Evolutionary conservation across 2,329 filamentous ascomycete species (phyloP), one percentile per base, ranked within the genome.

Genomic region (Fusarium temperatum): DNA sequence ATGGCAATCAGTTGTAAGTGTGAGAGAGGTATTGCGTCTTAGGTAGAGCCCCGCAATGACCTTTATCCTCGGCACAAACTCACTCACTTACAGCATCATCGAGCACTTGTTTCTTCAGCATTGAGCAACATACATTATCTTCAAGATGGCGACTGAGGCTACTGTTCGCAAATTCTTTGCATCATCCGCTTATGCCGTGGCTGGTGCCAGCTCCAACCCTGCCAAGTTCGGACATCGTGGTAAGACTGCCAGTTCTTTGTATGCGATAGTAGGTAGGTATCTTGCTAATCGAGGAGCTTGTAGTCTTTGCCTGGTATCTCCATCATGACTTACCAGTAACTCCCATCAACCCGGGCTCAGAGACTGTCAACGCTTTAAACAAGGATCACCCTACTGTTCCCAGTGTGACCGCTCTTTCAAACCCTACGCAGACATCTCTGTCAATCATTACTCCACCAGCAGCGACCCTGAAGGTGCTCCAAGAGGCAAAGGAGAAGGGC

Each of bases 281-380:
- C 22, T 44, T 41, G 51, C 69, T 64, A 35, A 63, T 56, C 41
- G 55, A 22, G 10, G 30, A 18, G 45, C 44, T 55, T 38, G 18
- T 79, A 97, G 95, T 98, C 75, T 94, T 98, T 80, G 89, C 89
- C 20, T 98, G 96, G 96, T 98, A 98, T 83, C 89, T 94, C 63
- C 81, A 87, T 39, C 94, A 94, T 83, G 86, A 87, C 42, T 89
- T 98, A 45, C 90, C 92, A 13, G 94, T 92, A 9, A 94, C 91
- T 2, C 94, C 96, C 15, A 89, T 98, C 82, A 98, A 98, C 83
- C 95, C 96, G 0, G 87, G 87, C 54, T 84, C 89, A 8, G 80
- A 90, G 12, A 85, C 86, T 65, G 92, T 98, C 79, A 85, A 86
- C n/a, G 89, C 94, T 36, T 79, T 78, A 53, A 83, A 84, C 45